Percentiles rank a stretch among this genome's conserved stretches.
phyloP scores from a whole-genome alignment of 345 rosid genomes.

The Salix koriyanagi region DNA sequence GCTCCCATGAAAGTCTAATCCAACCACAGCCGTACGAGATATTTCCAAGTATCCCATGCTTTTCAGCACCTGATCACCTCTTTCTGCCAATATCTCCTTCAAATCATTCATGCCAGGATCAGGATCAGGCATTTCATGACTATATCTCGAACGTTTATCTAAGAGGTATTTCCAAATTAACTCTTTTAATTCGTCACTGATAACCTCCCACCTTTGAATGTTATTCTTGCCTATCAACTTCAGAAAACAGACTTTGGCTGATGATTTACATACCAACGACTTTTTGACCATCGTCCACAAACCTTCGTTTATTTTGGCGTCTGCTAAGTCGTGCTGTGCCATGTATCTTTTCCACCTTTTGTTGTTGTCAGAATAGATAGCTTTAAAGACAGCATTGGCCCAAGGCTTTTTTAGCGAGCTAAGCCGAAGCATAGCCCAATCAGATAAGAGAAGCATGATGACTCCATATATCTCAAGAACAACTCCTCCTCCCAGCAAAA shows the following conservation, averaged over 20 bases:
- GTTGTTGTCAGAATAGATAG: too few species aligned
- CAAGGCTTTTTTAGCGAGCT: background rate
- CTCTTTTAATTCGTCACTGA: too few species aligned
- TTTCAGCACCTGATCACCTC: background rate
- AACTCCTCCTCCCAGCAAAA: background rate
- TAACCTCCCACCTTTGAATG: too few species aligned
- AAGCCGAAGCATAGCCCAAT: background rate
- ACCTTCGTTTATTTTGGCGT: too few species aligned
- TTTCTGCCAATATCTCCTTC: background rate
- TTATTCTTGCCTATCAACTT: too few species aligned
- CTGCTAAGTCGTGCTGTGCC: too few species aligned
- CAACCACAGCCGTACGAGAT: background rate
- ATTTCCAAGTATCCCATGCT: background rate
- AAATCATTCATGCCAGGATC: too few species aligned
- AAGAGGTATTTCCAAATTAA: background rate
- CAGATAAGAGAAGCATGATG: background rate
- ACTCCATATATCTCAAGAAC: background rate
- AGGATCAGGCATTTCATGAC: too few species aligned
- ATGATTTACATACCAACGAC: too few species aligned
- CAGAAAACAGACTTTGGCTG: too few species aligned
- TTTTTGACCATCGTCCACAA: too few species aligned
- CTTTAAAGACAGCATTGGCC: too few species aligned
- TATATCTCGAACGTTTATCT: background rate
- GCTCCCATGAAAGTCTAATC: background rate
- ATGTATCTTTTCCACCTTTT: background rate